These are phyloP conservation scores for Aspergillus chevalieri DNA, from an alignment of 2,329 filamentous ascomycete genomes.

Conservation along the genomic window DNA sequence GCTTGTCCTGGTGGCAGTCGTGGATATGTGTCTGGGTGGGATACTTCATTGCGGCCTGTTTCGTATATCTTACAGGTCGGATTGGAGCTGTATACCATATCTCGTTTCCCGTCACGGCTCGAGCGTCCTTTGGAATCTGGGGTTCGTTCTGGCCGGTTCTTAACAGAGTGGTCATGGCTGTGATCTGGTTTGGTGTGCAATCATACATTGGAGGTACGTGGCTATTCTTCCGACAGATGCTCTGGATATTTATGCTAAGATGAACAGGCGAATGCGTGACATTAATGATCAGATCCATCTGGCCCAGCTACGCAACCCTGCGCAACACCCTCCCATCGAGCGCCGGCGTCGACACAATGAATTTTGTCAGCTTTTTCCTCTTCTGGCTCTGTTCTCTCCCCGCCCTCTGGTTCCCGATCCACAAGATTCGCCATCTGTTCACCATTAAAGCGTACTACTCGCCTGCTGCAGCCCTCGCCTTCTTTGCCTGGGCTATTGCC, in stretches of 20 bases:
- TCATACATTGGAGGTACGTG: conserved; percentile 59
- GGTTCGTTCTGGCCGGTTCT: conserved; percentile 83
- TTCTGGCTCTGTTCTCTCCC: conserved; percentile 79
- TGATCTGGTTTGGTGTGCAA: conserved; percentile 75
- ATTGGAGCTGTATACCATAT: conserved; percentile 86
- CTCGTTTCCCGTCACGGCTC: conserved; percentile 73
- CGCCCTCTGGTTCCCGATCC: conserved; percentile 82
- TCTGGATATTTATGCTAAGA: too few species aligned
- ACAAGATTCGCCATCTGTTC: conserved; percentile 83
- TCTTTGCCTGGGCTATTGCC: conserved; percentile 81
- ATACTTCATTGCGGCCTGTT: conserved; percentile 68
- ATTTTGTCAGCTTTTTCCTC: conserved; percentile 76
- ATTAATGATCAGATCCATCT: conserved; percentile 82
- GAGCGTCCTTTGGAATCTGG: conserved; percentile 82
- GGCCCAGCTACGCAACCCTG: conserved; percentile 56
- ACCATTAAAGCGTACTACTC: conserved; percentile 84
- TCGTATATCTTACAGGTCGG: conserved; percentile 71
- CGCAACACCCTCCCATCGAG: conserved; percentile 59
- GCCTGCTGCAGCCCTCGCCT: conserved; percentile 73
- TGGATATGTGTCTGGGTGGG: conserved; percentile 86
- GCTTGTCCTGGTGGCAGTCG: conserved; percentile 86
- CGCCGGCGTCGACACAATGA: conserved; percentile 66
- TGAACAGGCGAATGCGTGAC: conserved; percentile 66
- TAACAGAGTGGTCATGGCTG: conserved; percentile 81
- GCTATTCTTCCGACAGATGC: too few species aligned